Evolutionary conservation across 2,329 filamentous ascomycete species (phyloP), one percentile per base, ranked within the genome.

Genomic region (Hypoxylon rubiginosum): DNA sequence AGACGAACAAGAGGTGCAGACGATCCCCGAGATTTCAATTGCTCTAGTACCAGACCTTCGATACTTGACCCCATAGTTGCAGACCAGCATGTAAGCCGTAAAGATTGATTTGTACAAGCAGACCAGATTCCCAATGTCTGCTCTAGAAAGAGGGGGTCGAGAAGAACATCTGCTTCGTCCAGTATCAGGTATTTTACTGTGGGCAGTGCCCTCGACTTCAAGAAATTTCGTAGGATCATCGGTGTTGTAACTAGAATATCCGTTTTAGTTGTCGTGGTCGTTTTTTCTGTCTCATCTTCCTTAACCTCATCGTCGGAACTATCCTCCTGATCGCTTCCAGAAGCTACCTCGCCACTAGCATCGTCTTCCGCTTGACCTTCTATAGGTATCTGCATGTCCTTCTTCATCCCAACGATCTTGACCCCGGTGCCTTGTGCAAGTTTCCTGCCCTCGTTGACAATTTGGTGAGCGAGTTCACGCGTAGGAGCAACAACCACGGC

Each of bases 61-160:
- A 98, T 92, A 72, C 91, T 96, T 15, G 95, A 97, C 3, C 92
- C 93, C 90, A 99, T 97, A 0, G 96, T 99, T 13, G 96, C 96
- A 13, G 96, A 98, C 94, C 95, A 99, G 65, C 97, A 90, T 9
- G 92, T 93, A 3, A 93, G 85, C 24, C 90, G 87, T 8, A 98
- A 83, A n/a, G 85, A 80, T 2, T 88, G 83, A 71, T 90, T 90
- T 2, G 84, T 89, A 78, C 95, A 95, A 2, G 92, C 88, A 45
- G 88, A 87, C 94, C 94, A 97, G 67, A 98, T 90, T 3, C 87
- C 86, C 39, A 97, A 83, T 0, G 94, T 97, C 78, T 97, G 94
- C 21, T 96, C 91, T 62, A 92, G 88, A 82, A 99, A 99, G 4
- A 97, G 84, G 15, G 92, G 90, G 73, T 98, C 94, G 10, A 99